Base-by-base conservation (phyloP, 2,329 filamentous ascomycete species). In the Colletotrichum magnum region DNA sequence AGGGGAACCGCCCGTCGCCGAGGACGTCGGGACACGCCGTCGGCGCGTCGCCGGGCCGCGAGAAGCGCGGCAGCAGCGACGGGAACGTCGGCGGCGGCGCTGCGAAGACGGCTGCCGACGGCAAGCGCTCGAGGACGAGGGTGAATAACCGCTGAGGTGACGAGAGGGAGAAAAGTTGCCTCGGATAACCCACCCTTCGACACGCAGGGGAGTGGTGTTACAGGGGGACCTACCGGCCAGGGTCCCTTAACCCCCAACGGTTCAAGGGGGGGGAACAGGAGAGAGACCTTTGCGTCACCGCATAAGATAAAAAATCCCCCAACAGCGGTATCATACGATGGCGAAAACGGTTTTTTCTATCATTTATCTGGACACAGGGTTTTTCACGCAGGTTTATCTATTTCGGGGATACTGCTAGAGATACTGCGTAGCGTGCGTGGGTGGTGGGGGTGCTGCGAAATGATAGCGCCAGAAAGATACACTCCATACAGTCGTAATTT, bases 41-140 rank as follows among this genome's bases (percentile, higher is more conserved):
- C 9, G 24, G 26, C 43, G 28, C 2, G 4, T 28, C 41, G 1
- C 18, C 43, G 6, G 12, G 16, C 13, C 67, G 67, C 51, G 67
- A 69, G 39, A 69, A 56, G 45, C 67, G 67, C 36, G 39, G 41
- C 56, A 50, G 45, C 15, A 62, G 43, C 18, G 52, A 24, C 21
- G 21, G 64, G 28, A 21, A 21, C 18, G 32, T 12, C 36, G 32
- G 53, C 53, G 26, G 51, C 51, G 32, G 32, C 36, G 26, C 24
- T 36, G 43, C 28, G 51, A 58, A 41, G n/a, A 60, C 56, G 26
- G 16, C 62, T 51, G 67, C 56, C 36, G 67, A 69, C 32, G 57
- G 18, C 43, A 66, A 48, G 62, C 62, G 67, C 36, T 12, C 62
- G 10, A 69, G 62, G 28, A 47, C 67, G 41, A 56, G 57, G 62